phyloP scores from a whole-genome alignment of 352 stramenopile species.

The Phytopythium kandeliae region DNA sequence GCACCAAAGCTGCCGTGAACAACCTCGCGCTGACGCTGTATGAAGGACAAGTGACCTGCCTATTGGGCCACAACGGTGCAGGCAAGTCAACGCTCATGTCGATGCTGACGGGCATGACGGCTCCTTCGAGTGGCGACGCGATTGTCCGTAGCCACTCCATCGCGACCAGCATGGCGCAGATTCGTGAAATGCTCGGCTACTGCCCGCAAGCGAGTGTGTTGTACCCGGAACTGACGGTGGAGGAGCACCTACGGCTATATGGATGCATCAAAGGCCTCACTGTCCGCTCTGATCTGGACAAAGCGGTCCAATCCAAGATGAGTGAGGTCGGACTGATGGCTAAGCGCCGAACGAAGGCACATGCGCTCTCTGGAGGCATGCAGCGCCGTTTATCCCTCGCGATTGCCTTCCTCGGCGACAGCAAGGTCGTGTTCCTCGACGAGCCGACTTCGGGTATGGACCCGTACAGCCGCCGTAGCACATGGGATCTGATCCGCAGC shows the following conservation, averaged over 20 bases:
- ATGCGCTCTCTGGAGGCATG: slow-evolving; percentile 73
- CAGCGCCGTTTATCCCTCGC: slow-evolving; percentile 75
- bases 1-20: slow-evolving; percentile 85
- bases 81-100: slow-evolving; percentile 88
- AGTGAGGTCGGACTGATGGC: slow-evolving; percentile 86
- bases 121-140: slow-evolving; percentile 49
- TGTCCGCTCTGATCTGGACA: slow-evolving; percentile 2
- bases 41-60: slow-evolving; percentile 91
- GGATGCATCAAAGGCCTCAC: slow-evolving; percentile 85
- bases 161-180: slow-evolving; percentile 64
- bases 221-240: slow-evolving; percentile 93
- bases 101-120: slow-evolving; percentile 74
- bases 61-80: slow-evolving; percentile 95
- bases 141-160: slow-evolving; percentile 52
- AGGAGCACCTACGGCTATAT: slow-evolving; percentile 96
- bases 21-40: slow-evolving; percentile 85
- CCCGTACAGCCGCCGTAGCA: slow-evolving; percentile 83
- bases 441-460: slow-evolving; percentile 93
- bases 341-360: slow-evolving; percentile 62
- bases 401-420: slow-evolving; percentile 73
- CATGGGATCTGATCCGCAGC: slow-evolving; percentile 84
- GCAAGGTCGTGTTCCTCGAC: slow-evolving; percentile 69
- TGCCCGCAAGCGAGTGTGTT: slow-evolving; percentile 97
- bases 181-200: slow-evolving; percentile 90
- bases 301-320: slow-evolving; percentile 61